A percentile compares a stretch with the other conserved stretches of the same genome.
phyloP scores from a whole-genome alignment of 371 early-diverging fungal genomes.

The Mortierella sp. region DNA sequence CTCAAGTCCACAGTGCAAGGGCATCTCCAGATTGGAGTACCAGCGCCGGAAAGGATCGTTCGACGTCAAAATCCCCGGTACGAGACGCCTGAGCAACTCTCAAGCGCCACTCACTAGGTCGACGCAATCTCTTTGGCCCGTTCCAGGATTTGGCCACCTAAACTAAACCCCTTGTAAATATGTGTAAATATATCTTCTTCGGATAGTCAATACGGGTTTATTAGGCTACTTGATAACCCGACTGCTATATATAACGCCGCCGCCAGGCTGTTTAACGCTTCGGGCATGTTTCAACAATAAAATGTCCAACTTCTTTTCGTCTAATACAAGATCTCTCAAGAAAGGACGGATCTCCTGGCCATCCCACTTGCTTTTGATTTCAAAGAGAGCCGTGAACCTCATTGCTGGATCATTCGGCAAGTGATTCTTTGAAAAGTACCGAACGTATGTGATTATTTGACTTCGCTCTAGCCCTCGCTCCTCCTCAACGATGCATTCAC shows the following conservation, averaged over 20 bases:
- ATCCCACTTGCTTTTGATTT: conserved; percentile 64
- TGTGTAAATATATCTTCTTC: no score
- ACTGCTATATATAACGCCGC: conserved; percentile 44
- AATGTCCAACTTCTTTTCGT: conserved; percentile 63
- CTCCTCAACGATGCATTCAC: conserved; percentile 38
- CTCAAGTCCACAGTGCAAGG: not conserved
- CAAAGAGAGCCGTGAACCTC: conserved; percentile 66
- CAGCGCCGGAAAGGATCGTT: not conserved
- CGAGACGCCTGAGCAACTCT: no score
- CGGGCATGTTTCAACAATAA: conserved; percentile 63
- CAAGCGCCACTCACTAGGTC: no score
- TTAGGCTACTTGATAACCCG: conserved; percentile 45
- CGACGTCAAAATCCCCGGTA: not conserved
- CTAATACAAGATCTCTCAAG: conserved; percentile 64
- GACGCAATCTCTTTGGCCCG: no score
- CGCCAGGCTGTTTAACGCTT: conserved; percentile 48
- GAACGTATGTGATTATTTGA: conserved; percentile 54
- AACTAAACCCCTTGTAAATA: no score
- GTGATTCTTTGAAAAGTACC: conserved; percentile 63
- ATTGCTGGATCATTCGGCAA: conserved; percentile 66
- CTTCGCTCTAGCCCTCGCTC: conserved; percentile 31
- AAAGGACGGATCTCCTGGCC: conserved; percentile 66
- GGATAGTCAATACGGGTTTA: no score
- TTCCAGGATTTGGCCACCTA: no score
- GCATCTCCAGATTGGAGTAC: not conserved